These are phyloP conservation scores for Curvularia sp. DNA, from an alignment of 2,329 filamentous ascomycete genomes.

Conservation along the genomic window DNA sequence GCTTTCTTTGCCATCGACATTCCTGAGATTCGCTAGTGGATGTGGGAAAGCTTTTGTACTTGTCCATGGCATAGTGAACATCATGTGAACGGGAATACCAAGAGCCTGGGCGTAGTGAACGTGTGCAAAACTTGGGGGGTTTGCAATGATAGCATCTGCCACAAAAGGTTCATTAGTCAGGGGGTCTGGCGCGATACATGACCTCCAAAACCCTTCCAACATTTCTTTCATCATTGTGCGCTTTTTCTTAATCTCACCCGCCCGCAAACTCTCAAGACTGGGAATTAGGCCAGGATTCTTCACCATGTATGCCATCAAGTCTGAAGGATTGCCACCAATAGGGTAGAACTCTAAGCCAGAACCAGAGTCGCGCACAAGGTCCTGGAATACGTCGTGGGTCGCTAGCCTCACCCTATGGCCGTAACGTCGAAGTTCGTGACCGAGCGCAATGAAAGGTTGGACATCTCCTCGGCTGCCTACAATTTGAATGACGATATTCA, in stretches of 20 bases:
- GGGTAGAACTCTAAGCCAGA: constrained; percentile 46
- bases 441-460: constrained; percentile 66
- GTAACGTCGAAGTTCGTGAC: constrained; percentile 53
- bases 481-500: constrained; percentile 64
- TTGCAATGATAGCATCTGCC: constrained; percentile 79
- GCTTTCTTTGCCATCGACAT: constrained; percentile 36
- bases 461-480: constrained; percentile 62
- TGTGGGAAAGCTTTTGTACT: constrained; percentile 56
- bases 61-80: constrained; percentile 68
- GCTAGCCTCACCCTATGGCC: constrained; percentile 39
- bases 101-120: constrained; percentile 75
- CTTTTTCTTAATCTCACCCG: constrained; percentile 46
- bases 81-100: constrained; percentile 76
- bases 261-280: constrained; percentile 27
- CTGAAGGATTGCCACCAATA: constrained; percentile 43
- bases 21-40: constrained; percentile 58
- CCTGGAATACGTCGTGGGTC: constrained; percentile 29
- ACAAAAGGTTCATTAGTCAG: constrained; percentile 68
- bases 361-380: constrained; percentile 25
- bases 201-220: constrained; percentile 38
- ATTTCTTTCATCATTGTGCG: constrained; percentile 33
- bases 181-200: constrained; percentile 47
- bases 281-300: constrained; percentile 55
- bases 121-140: constrained; percentile 78
- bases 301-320: constrained; percentile 60